Evolutionary conservation across 768 basidiomycete species (phyloP), one percentile per base, ranked within the genome.

Genomic region (Naganishia onofrii): DNA sequence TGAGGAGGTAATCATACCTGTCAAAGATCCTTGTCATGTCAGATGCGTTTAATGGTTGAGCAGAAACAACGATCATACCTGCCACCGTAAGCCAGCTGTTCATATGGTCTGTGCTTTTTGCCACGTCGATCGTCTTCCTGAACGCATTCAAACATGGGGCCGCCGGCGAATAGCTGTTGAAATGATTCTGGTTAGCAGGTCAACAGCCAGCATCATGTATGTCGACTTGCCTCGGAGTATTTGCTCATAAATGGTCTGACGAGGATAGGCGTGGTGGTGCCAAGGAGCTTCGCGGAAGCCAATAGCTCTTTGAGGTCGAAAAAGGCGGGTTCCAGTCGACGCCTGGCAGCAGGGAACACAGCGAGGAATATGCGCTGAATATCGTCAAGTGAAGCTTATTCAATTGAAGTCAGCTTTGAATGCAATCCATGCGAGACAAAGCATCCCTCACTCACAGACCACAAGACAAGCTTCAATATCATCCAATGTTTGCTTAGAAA

Each of bases 101-200:
- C 79, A 10, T 74, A 69, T 44, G 73, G 76, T 65, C 75, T 77
- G 12, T 74, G 71, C 38, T 73, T 75, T 76, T n/a, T 74, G 34
- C 15, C 32, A 38, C 32, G 57, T 58, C 36, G 2, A 38, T 58
- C 57, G 23, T 58, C 74, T 34, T 74, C 65, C 17, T 74, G 67
- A 9, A 79, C 75, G 58, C 76, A 78, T 60, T 80, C 78, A 65
- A 80, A 80, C 76, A 79, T 79, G 67, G 79, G 67, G n/a, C 79
- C 79, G 4, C 77, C 78, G 1, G 71, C 55, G 73, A 77, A 79
- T 54, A 77, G 74, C 77, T 79, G 66, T 5, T 21, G 65, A 28
- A 54, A 54, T 21, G 13, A 48, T n/a, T 28, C n/a, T 32, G 8
- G 17, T 57, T 32, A 44, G 48, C 23, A 65, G 3, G 29, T 19